Conservation (phyloP, 108 stramenopile species). For the Pseudonitzschia multiseries region DNA sequence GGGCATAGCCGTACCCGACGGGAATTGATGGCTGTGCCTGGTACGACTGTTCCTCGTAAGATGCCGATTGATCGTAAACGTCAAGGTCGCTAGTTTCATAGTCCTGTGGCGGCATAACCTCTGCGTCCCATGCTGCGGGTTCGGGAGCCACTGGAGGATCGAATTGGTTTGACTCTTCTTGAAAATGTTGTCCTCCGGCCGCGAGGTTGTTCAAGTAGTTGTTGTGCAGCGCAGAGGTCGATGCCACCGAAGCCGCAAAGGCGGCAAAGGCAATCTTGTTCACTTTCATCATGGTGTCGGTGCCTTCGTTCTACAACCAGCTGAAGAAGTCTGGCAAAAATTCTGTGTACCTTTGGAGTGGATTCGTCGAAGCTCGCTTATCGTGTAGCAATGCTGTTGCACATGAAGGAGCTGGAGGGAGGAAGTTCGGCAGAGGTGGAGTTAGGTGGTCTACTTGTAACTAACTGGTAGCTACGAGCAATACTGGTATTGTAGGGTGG, state of each 20-base stretch:
- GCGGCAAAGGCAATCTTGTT: not conserved
- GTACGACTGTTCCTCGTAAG: not conserved
- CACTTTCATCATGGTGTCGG: not conserved
- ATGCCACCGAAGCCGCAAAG: not conserved
- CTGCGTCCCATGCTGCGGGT: not conserved
- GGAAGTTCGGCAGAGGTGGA: not conserved
- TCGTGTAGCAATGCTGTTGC: not conserved
- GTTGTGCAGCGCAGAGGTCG: not conserved
- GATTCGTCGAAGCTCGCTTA: not conserved
- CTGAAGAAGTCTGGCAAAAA: not conserved
- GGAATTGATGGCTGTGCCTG: not conserved
- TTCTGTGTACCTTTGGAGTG: not conserved
- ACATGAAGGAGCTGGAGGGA: not conserved
- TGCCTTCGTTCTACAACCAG: not conserved
- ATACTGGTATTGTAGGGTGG: not conserved
- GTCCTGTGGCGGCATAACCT: not conserved
- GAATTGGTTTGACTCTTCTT: not conserved
- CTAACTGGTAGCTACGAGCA: not conserved
- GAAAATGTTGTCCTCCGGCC: not conserved
- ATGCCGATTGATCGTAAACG: too few species aligned
- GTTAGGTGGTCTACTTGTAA: not conserved
- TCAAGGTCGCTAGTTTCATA: not conserved
- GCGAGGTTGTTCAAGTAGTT: not conserved
- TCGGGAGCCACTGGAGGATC: not conserved
- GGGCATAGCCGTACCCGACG: slow-evolving; percentile 5